Evolutionary conservation across 2,329 filamentous ascomycete genomes (phyloP).

Genomic region (Paramyrothecium roridum): DNA sequence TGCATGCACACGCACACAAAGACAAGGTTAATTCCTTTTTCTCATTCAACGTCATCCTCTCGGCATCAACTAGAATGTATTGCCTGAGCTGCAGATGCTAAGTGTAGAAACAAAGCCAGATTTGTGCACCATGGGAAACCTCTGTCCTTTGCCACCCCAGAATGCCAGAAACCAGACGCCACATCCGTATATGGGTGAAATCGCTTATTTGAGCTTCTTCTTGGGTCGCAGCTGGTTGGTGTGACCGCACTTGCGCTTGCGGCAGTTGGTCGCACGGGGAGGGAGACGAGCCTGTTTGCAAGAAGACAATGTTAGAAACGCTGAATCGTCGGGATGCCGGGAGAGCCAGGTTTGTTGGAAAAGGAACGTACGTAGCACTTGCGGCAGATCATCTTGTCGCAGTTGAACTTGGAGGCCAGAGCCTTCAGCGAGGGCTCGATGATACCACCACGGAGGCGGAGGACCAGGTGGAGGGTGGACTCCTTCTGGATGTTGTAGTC

Average conservation of each 20-base stretch:
- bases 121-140: conserved; percentile 31
- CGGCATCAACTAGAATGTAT: conserved; percentile 33
- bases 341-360: neutral
- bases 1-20: no score
- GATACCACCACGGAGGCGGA: conserved; percentile 98
- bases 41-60: conserved; percentile 5
- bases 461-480: conserved; percentile 96
- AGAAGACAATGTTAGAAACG: conserved; percentile 9
- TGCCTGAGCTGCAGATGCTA: conserved; percentile 36
- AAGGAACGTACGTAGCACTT: conserved; percentile 90
- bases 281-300: conserved; percentile 70
- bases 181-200: conserved; percentile 31
- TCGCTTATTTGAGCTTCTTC: conserved; percentile 93
- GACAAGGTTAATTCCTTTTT: no score
- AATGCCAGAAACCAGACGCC: conserved; percentile 44
- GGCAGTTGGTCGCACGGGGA: conserved; percentile 99
- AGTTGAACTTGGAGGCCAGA: conserved; percentile 99
- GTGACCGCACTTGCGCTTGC: conserved; percentile 99
- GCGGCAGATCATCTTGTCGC: conserved; percentile 99
- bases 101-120: conserved; percentile 35
- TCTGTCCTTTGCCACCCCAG: conserved; percentile 31
- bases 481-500: conserved; percentile 99
- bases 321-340: neutral
- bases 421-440: conserved; percentile 99
- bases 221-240: conserved; percentile 99